These are phyloP conservation scores for Lepidium africanum DNA, from an alignment of 345 rosid genomes.

Conservation along the genomic window DNA sequence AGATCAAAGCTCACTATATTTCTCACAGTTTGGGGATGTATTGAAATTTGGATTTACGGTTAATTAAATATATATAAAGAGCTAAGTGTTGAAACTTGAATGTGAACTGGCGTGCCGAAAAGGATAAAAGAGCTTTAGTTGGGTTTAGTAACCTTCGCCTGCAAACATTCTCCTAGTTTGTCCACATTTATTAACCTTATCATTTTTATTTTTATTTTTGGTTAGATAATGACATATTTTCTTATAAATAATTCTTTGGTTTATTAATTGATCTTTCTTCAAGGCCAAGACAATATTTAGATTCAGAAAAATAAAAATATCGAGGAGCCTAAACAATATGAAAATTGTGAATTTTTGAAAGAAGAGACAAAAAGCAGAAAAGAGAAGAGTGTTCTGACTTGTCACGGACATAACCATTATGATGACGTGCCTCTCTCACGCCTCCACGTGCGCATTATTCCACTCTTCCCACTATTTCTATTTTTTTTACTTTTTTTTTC, in stretches of 20 bases:
- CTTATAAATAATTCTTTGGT: too few relatives aligned
- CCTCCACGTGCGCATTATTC: slow-evolving; percentile 32
- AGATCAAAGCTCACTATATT: background rate
- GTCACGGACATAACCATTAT: slow-evolving; percentile 23
- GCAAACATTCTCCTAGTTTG: slow-evolving; percentile 23
- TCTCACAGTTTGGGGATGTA: background rate
- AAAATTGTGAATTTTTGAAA: background rate
- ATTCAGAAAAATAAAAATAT: too few relatives aligned
- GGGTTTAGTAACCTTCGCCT: slow-evolving; percentile 19
- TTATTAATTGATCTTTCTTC: too few relatives aligned
- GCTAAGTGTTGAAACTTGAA: slow-evolving; percentile 11
- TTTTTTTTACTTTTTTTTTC: too few relatives aligned
- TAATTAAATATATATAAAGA: background rate
- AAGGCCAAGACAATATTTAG: background rate
- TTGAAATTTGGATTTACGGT: background rate
- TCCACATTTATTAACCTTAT: slow-evolving; percentile 6
- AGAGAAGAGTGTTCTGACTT: slow-evolving; percentile 22
- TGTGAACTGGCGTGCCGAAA: slow-evolving; percentile 30
- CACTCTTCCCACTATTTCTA: slow-evolving; percentile 8
- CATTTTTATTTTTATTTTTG: background rate
- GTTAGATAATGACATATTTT: slow-evolving; percentile 1
- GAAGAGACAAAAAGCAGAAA: slow-evolving; percentile 30
- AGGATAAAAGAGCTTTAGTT: slow-evolving; percentile 20
- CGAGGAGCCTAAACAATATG: too few relatives aligned
- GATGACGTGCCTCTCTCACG: slow-evolving; percentile 29